Percentiles rank a stretch among this genome's conserved stretches.
These are phyloP conservation scores for Zizania latifolia DNA, from an alignment of 176 grass and related monocot genomes.

Conservation along the genomic window DNA sequence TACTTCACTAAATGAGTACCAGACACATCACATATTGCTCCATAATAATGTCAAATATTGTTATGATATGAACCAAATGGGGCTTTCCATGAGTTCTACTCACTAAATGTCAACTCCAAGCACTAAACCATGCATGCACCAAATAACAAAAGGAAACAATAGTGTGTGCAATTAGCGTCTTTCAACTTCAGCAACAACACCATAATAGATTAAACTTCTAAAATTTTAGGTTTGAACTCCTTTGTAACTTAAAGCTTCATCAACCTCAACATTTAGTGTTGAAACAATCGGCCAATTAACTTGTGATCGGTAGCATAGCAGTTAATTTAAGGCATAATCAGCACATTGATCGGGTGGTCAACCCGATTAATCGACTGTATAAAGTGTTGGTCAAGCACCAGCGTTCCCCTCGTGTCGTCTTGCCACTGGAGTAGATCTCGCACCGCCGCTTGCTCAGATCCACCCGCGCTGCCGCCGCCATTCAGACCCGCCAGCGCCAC, in stretches of 20 bases:
- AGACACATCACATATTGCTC: neutral
- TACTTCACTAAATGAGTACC: neutral
- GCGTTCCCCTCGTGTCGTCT: too few species aligned
- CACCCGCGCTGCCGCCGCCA: too few species aligned
- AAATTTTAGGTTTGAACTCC: neutral
- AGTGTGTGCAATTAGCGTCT: neutral
- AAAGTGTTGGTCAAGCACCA: too few species aligned
- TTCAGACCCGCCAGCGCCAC: too few species aligned
- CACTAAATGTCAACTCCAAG: neutral
- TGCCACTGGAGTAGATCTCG: too few species aligned
- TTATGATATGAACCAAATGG: neutral
- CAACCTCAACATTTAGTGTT: too few species aligned
- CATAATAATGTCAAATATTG: neutral
- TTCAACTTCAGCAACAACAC: neutral
- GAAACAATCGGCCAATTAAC: too few species aligned
- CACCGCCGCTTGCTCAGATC: too few species aligned
- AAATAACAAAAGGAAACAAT: neutral
- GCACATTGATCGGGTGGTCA: too few species aligned
- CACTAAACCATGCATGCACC: neutral
- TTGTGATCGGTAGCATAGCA: too few species aligned
- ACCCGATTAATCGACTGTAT: too few species aligned
- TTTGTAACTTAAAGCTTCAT: neutral
- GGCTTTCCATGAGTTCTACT: neutral
- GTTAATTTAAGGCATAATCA: too few species aligned
- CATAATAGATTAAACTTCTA: neutral